phyloP scores from a whole-genome alignment of 2,329 filamentous ascomycete species.

The Ustilaginoidea virens region DNA sequence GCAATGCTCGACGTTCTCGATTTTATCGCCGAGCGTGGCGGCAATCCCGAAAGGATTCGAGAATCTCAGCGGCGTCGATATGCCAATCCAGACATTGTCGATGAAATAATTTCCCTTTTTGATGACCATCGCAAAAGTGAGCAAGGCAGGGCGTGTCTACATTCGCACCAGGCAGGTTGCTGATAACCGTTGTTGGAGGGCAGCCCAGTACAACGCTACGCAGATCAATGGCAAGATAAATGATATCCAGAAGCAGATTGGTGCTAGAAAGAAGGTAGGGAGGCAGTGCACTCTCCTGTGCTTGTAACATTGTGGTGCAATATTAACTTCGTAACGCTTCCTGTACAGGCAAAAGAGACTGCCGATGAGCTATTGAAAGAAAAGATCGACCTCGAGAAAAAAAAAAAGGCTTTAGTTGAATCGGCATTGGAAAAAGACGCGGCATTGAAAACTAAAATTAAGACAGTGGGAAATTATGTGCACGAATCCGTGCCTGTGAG shows the following conservation, averaged over 20 bases:
- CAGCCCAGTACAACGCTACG: slow-evolving; percentile 56
- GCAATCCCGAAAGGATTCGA: slow-evolving; percentile 80
- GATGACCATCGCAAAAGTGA: slow-evolving; percentile 68
- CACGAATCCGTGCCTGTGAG: slow-evolving; percentile 75
- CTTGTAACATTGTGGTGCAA: too few species aligned
- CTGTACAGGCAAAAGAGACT: slow-evolving; percentile 60
- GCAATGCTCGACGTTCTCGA: slow-evolving; percentile 63
- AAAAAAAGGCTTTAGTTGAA: slow-evolving; percentile 69
- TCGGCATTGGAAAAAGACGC: slow-evolving; percentile 60
- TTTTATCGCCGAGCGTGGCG: slow-evolving; percentile 75
- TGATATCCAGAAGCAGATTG: slow-evolving; percentile 77
- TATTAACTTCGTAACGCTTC: background rate
- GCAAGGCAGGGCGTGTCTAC: too few species aligned
- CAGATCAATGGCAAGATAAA: slow-evolving; percentile 80
- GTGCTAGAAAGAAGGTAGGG: slow-evolving; percentile 69
- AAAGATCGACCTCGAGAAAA: slow-evolving; percentile 62
- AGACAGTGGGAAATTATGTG: slow-evolving; percentile 57
- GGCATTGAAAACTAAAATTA: slow-evolving; percentile 61
- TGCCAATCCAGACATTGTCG: slow-evolving; percentile 70
- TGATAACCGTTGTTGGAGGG: too few species aligned
- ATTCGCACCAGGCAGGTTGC: too few species aligned
- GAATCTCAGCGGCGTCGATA: slow-evolving; percentile 76
- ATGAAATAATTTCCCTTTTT: slow-evolving; percentile 77
- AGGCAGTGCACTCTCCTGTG: slow-evolving; percentile 5
- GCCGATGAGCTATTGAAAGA: slow-evolving; percentile 64